phyloP scores from a whole-genome alignment of 2,329 filamentous ascomycete species.

The Ophiocordyceps camponoti-floridani region DNA sequence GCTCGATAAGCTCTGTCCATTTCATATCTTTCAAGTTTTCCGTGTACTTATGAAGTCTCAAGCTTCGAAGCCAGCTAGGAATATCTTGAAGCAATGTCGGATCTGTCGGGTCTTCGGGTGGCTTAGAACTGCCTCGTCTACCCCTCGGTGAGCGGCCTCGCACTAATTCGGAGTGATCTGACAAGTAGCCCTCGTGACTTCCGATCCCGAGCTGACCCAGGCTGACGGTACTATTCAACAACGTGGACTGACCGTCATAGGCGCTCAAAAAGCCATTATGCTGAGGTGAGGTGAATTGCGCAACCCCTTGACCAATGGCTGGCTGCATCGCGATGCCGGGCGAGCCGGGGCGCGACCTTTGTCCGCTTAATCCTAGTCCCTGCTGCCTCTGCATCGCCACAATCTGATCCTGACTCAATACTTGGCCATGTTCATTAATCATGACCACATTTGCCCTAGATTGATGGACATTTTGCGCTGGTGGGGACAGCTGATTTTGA shows the following conservation, averaged over 20 bases:
- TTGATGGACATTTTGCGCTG: constrained; percentile 42
- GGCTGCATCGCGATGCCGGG: constrained; percentile 71
- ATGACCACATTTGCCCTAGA: constrained; percentile 70
- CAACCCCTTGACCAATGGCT: constrained; percentile 37
- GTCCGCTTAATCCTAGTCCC: constrained; percentile 40
- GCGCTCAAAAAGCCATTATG: constrained; percentile 88
- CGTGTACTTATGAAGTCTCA: constrained; percentile 95
- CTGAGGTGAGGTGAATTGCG: constrained; percentile 69
- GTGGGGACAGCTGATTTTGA: constrained; percentile 48
- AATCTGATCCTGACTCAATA: constrained; percentile 71
- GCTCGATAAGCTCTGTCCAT: constrained; percentile 80
- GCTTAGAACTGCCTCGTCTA: constrained; percentile 86
- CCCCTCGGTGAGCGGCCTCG: constrained; percentile 86
- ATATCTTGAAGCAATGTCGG: constrained; percentile 82
- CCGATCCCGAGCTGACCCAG: constrained; percentile 54
- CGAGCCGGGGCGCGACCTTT: constrained; percentile 75
- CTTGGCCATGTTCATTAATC: constrained; percentile 85
- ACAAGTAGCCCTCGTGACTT: constrained; percentile 70
- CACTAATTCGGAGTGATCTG: constrained; percentile 81
- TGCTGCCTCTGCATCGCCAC: constrained; percentile 59
- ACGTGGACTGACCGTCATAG: constrained; percentile 58
- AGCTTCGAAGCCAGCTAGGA: constrained; percentile 83
- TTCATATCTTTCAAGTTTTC: constrained; percentile 95
- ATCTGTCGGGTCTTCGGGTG: constrained; percentile 93
- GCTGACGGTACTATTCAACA: constrained; percentile 51